Evolutionary conservation across 495 filamentous ascomycete species (phyloP), one percentile per base, ranked within the genome.

Genomic region (Annulohypoxylon stygium): DNA sequence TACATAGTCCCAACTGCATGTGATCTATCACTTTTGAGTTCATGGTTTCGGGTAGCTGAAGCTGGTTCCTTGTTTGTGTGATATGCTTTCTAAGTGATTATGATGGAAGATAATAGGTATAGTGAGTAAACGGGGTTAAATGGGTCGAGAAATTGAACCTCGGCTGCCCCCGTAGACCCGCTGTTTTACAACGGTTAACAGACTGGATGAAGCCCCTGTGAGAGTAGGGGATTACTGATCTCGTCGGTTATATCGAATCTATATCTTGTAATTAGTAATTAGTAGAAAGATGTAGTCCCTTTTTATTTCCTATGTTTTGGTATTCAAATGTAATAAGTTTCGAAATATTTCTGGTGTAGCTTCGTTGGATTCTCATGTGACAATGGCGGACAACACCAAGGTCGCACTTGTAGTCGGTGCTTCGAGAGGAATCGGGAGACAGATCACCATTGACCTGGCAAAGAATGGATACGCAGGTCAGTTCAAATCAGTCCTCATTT

Each of bases 341-440:
- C 11, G 20, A 55, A 33, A 45, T 14, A 41, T 4, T 41, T 25
- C 34, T 47, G 45, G 4, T 11, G 34, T 18, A 3, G 12, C 14
- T 41, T 23, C n/a, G 12, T 11, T 54, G 61, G 12, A 2, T 63
- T 34, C 16, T 41, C 25, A 60, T 34, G 51, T 53, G 54, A n/a
- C 10, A 60, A 74, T 74, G 71, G 61, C 69, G 20, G 25, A 43
- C 64, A 37, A 26, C 43, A 65, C 50, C 37, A 75, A 80, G 39
- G 90, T 93, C 2, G 92, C 92, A 7, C 81, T 95, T 3, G 83
- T 94, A 16, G 84, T 95, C 37, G 92, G 92, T 25, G 93, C 90
- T 0, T 93, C 92, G 0, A 82, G 93, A 36, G 93, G 93, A 14
- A 95, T 96, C 60, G 93, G 93, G 14, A 84, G 93, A 25, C 92